Evolutionary conservation across 768 basidiomycete genomes (phyloP).

Genomic region (Plicaturopsis crispa): DNA sequence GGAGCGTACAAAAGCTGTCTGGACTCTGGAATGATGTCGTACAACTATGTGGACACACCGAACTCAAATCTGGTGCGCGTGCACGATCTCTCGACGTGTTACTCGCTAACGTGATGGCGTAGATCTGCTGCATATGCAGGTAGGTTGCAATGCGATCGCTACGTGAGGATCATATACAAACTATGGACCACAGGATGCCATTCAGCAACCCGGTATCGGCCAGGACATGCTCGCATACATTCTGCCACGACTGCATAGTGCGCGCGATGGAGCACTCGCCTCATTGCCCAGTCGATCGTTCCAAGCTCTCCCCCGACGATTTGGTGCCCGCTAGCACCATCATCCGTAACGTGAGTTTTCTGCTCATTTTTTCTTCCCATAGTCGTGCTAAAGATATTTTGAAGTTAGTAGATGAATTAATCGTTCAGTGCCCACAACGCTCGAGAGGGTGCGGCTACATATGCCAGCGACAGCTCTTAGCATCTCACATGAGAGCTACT

Average conservation of each 20-base stretch:
- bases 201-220: constrained; percentile 75
- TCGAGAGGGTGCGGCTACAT: constrained; percentile 52
- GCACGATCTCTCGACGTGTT: neutral
- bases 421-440: constrained; percentile 63
- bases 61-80: constrained; percentile 63
- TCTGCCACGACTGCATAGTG: constrained; percentile 78
- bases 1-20: no score
- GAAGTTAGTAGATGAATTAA: constrained; percentile 78
- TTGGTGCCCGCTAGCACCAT: constrained; percentile 66
- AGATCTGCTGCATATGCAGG: constrained; percentile 81
- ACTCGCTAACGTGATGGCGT: constrained; percentile 7
- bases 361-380: neutral
- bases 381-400: constrained; percentile 6
- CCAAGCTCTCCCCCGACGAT: constrained; percentile 49
- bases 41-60: constrained; percentile 52
- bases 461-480: constrained; percentile 62
- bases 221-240: constrained; percentile 74
- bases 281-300: constrained; percentile 83
- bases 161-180: constrained; percentile 8
- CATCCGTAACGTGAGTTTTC: constrained; percentile 56
- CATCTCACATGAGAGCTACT: constrained; percentile 49
- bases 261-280: constrained; percentile 58
- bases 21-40: constrained; percentile 25
- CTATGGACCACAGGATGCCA: constrained; percentile 38
- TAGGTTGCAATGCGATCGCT: constrained; percentile 15